Percentiles rank a stretch among this genome's conserved stretches.
phyloP scores from a whole-genome alignment of 2,329 filamentous ascomycete genomes.

The Talaromyces sp. region DNA sequence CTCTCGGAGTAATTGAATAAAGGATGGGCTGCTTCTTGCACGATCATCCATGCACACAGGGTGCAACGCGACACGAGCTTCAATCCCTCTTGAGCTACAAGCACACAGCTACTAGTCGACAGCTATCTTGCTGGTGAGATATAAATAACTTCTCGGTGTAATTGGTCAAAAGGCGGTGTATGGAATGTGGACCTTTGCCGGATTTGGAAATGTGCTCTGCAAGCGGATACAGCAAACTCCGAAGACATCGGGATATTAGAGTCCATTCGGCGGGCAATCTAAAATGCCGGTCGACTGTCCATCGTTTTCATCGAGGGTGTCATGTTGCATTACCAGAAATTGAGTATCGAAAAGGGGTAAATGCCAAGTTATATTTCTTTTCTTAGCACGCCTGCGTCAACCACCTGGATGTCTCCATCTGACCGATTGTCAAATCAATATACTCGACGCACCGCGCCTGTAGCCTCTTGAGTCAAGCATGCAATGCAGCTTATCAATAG shows the following conservation, averaged over 20 bases:
- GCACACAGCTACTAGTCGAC: neutral
- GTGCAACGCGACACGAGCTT: neutral
- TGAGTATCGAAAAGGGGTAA: constrained; percentile 59
- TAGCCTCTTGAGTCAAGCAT: neutral
- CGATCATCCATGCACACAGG: neutral
- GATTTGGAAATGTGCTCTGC: constrained; percentile 12
- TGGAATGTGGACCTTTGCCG: constrained; percentile 9
- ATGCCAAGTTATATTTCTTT: constrained; percentile 26
- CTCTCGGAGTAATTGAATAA: constrained; percentile 1
- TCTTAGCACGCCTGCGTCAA: neutral
- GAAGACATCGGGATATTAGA: constrained; percentile 4
- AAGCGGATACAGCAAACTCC: constrained; percentile 10
- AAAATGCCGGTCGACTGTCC: neutral
- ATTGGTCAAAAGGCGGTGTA: neutral
- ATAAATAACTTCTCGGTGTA: neutral
- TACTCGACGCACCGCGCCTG: neutral
- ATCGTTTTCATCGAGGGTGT: constrained; percentile 5
- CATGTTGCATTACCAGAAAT: constrained; percentile 14
- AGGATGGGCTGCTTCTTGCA: neutral
- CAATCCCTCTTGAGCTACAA: neutral
- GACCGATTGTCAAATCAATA: neutral
- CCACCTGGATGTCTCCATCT: neutral
- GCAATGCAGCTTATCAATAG: neutral
- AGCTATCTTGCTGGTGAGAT: neutral
- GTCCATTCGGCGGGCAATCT: neutral